A percentile compares a stretch with the other conserved stretches of the same genome.
Evolutionary conservation across 2,329 filamentous ascomycete species (phyloP).

Genomic region (Penicillium sp.): DNA sequence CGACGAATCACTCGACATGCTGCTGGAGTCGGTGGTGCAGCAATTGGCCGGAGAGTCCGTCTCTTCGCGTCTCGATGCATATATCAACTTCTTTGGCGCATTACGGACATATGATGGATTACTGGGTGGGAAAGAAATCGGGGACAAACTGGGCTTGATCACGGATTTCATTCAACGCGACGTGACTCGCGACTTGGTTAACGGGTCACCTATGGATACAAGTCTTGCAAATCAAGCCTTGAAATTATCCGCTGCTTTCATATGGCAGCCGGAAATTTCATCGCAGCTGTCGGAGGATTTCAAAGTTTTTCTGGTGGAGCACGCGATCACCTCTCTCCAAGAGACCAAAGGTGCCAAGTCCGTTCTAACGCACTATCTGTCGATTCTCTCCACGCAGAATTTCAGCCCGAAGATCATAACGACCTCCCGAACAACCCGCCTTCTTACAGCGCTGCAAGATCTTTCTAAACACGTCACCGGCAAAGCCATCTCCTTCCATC

Average conservation of each 20-base stretch:
- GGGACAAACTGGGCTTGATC: slow-evolving; percentile 76
- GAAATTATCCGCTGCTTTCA: slow-evolving; percentile 76
- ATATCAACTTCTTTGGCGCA: slow-evolving; percentile 76
- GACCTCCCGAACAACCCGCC: slow-evolving; percentile 68
- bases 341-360: slow-evolving; percentile 75
- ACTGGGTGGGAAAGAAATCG: slow-evolving; percentile 74
- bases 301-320: slow-evolving; percentile 77
- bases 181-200: slow-evolving; percentile 66
- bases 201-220: slow-evolving; percentile 63
- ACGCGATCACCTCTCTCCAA: slow-evolving; percentile 75
- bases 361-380: slow-evolving; percentile 77
- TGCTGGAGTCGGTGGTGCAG: slow-evolving; percentile 84
- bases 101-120: slow-evolving; percentile 83
- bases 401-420: slow-evolving; percentile 79
- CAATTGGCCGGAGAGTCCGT: slow-evolving; percentile 78
- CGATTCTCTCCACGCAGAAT: slow-evolving; percentile 78
- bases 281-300: slow-evolving; percentile 78
- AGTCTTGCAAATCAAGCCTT: slow-evolving; percentile 79
- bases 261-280: slow-evolving; percentile 75
- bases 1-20: slow-evolving; percentile 70
- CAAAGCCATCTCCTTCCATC: slow-evolving; percentile 78
- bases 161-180: slow-evolving; percentile 86
- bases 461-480: slow-evolving; percentile 77
- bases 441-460: slow-evolving; percentile 73
- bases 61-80: slow-evolving; percentile 80